Evolutionary conservation across 2,329 filamentous ascomycete species (phyloP).

Genomic region (Aspergillus tubingensis): DNA sequence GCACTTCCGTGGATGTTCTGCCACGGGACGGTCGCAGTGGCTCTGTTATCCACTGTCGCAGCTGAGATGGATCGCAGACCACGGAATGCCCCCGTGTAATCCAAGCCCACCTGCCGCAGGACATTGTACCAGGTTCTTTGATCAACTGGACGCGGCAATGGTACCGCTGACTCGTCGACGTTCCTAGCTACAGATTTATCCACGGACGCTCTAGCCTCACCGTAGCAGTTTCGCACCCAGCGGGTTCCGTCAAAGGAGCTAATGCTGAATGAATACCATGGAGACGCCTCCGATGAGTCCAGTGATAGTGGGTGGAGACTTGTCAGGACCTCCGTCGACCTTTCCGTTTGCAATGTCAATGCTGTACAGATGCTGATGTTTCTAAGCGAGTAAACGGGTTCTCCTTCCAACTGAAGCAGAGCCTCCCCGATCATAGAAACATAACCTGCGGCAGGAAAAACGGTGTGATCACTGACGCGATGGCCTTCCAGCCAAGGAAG

Average conservation of each 20-base stretch:
- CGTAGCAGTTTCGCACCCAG: constrained; percentile 13
- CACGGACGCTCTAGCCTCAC: constrained; percentile 2
- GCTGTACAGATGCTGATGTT: not conserved
- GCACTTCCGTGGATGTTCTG: not conserved
- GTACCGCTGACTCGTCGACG: no score
- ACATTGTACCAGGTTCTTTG: constrained; percentile 5
- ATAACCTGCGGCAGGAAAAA: constrained; percentile 9
- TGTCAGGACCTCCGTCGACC: not conserved
- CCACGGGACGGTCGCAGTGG: not conserved
- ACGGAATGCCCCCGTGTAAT: constrained; percentile 11
- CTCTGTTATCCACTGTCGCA: constrained; percentile 1
- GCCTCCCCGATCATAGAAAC: constrained; percentile 9
- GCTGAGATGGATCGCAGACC: constrained; percentile 11
- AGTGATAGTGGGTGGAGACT: not conserved
- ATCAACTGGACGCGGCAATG: not conserved
- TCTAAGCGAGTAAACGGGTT: not conserved
- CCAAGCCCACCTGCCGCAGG: constrained; percentile 5
- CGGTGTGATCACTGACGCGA: not conserved
- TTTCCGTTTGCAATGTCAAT: not conserved
- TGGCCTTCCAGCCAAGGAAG: constrained; percentile 1
- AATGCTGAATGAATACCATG: constrained; percentile 15
- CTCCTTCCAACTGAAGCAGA: constrained; percentile 4
- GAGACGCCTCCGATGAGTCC: not conserved
- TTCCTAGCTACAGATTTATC: not conserved
- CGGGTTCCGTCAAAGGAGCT: constrained; percentile 1